These are phyloP conservation scores for Artemisia tridentata DNA, from an alignment of 129 eudicot genomes.

Conservation along the genomic window DNA sequence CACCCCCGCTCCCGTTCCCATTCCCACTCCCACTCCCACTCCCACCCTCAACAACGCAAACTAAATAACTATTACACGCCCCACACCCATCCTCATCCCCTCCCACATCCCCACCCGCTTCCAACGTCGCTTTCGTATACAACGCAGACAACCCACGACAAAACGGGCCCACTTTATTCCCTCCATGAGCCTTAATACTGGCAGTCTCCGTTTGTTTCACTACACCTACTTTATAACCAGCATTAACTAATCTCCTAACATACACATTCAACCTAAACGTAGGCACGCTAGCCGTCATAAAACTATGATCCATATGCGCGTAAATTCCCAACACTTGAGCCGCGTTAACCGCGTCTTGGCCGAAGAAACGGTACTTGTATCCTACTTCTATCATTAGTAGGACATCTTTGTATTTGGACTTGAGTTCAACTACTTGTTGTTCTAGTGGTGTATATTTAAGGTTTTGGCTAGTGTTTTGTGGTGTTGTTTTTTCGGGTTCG, in stretches of 20 bases:
- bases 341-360: slow-evolving; percentile 81
- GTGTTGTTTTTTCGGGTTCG: slow-evolving; percentile 11
- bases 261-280: slow-evolving; percentile 77
- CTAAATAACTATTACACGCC: slow-evolving; percentile 60
- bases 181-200: slow-evolving; percentile 80
- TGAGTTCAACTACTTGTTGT: slow-evolving; percentile 81
- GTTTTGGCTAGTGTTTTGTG: slow-evolving; percentile 1
- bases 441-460: slow-evolving; percentile 85
- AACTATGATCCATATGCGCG: slow-evolving; percentile 88
- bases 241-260: slow-evolving; percentile 91
- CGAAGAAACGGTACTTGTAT: slow-evolving; percentile 77
- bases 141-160: slow-evolving; percentile 82
- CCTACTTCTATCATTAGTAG: slow-evolving; percentile 95
- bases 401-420: slow-evolving; percentile 68
- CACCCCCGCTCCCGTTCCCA: slow-evolving; percentile 28
- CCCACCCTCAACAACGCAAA: slow-evolving; percentile 74
- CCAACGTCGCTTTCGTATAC: slow-evolving; percentile 92
- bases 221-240: slow-evolving; percentile 93
- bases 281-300: slow-evolving; percentile 86
- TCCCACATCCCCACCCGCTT: slow-evolving; percentile 89
- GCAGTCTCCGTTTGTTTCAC: slow-evolving; percentile 97
- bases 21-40: slow-evolving; percentile 25
- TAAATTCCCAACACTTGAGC: slow-evolving; percentile 89
- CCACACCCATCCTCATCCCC: slow-evolving; percentile 86
- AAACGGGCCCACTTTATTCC: slow-evolving; percentile 70